phyloP scores from a whole-genome alignment of 2,329 filamentous ascomycete species.

The Botrytis galanthina region DNA sequence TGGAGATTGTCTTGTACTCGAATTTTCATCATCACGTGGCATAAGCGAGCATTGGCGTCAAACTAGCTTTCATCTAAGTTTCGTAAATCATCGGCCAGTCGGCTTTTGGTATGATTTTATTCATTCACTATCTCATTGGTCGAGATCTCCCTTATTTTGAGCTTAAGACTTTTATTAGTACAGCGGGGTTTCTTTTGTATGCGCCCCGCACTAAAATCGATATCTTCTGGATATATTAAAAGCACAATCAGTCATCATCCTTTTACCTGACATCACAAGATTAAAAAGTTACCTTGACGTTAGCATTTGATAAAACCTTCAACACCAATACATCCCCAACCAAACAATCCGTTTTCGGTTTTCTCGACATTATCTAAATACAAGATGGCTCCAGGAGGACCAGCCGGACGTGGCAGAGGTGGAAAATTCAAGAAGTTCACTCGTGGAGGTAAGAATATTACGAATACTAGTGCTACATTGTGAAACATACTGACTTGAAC shows the following conservation, averaged over 20 bases:
- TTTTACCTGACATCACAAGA: conserved; percentile 11
- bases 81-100: neutral
- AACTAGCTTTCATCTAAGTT: neutral
- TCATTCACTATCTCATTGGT: neutral
- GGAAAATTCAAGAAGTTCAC: conserved; percentile 95
- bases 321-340: neutral
- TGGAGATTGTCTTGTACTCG: neutral
- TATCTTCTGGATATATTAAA: conserved; percentile 8
- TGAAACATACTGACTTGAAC: conserved; percentile 23
- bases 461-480: neutral
- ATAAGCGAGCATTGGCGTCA: neutral
- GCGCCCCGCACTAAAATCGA: conserved; percentile 12
- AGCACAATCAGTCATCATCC: neutral
- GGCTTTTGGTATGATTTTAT: neutral
- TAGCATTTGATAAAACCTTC: neutral
- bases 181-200: neutral
- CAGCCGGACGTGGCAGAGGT: conserved; percentile 61
- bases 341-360: neutral
- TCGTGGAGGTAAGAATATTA: conserved; percentile 68
- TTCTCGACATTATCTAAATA: neutral
- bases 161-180: neutral
- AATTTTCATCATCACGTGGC: conserved; percentile 5
- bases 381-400: conserved; percentile 51
- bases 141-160: neutral
- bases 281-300: neutral